Conservation (phyloP, 1,139 yeast species). For the Geotrichum fermentans region DNA sequence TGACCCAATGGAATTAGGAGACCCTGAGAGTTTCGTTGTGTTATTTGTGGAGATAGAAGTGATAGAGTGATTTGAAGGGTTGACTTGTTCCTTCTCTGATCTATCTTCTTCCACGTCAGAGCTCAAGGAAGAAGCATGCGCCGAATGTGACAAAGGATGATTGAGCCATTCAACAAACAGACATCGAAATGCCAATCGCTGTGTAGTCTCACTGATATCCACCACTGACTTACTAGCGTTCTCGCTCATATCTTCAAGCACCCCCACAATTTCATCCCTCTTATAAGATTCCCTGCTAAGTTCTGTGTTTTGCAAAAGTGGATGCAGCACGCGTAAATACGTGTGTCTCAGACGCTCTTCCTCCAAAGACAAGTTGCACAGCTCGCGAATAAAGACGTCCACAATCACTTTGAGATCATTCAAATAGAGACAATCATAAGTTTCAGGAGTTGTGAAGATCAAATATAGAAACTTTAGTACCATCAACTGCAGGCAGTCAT, state of each 20-base stretch:
- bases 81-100: neutral
- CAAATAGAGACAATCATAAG: conserved; percentile 66
- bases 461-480: conserved; percentile 73
- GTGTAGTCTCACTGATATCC: conserved; percentile 40
- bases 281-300: conserved; percentile 54
- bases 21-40: conserved; percentile 1
- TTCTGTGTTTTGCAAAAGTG: conserved; percentile 57
- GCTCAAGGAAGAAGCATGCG: neutral
- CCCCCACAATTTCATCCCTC: conserved; percentile 47
- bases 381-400: conserved; percentile 79
- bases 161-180: conserved; percentile 55
- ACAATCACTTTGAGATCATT: conserved; percentile 82
- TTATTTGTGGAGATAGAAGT: conserved; percentile 1
- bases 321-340: conserved; percentile 69
- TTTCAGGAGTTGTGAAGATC: conserved; percentile 61
- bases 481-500: conserved; percentile 67
- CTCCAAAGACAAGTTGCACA: conserved; percentile 59
- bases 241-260: conserved; percentile 46
- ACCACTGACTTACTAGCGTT: conserved; percentile 18
- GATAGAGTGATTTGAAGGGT: neutral
- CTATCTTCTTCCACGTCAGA: neutral
- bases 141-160: conserved; percentile 15
- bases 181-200: conserved; percentile 60
- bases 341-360: conserved; percentile 66
- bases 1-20: conserved; percentile 8